phyloP scores from a whole-genome alignment of 1,284 basidiomycete species.

The Cystobasidium pallidum region DNA sequence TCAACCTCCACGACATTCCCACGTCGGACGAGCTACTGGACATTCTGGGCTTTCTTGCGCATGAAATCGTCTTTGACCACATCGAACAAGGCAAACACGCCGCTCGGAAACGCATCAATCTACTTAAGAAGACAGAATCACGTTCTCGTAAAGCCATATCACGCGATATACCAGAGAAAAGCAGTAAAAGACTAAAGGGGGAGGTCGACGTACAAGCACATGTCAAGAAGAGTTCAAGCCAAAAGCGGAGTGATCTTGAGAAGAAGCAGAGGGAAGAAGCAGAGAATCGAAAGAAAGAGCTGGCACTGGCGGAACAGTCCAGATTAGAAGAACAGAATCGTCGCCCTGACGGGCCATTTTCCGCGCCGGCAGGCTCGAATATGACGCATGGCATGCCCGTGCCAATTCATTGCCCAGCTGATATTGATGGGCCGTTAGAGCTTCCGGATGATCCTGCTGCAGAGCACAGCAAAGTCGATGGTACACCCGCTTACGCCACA shows the following conservation, averaged over 20 bases:
- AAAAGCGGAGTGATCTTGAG: constrained; percentile 18
- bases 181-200: not conserved
- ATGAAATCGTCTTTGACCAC: constrained; percentile 35
- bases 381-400: constrained; percentile 21
- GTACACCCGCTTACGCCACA: constrained; percentile 9
- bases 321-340: constrained; percentile 28
- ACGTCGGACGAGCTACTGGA: constrained; percentile 35
- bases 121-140: not conserved
- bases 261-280: constrained; percentile 24
- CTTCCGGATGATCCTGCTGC: constrained; percentile 12
- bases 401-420: constrained; percentile 4
- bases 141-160: not conserved
- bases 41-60: constrained; percentile 31
- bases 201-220: constrained; percentile 1
- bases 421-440: not conserved
- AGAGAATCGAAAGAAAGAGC: constrained; percentile 15
- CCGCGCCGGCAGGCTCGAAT: constrained; percentile 21
- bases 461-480: constrained; percentile 26
- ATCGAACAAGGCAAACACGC: constrained; percentile 35
- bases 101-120: constrained; percentile 23
- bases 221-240: constrained; percentile 18
- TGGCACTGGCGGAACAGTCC: not conserved
- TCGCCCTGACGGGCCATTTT: constrained; percentile 31
- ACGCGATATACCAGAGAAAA: not conserved
- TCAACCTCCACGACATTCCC: constrained; percentile 22